phyloP scores from a whole-genome alignment of 2,329 filamentous ascomycete genomes.

The Penicillium freii region DNA sequence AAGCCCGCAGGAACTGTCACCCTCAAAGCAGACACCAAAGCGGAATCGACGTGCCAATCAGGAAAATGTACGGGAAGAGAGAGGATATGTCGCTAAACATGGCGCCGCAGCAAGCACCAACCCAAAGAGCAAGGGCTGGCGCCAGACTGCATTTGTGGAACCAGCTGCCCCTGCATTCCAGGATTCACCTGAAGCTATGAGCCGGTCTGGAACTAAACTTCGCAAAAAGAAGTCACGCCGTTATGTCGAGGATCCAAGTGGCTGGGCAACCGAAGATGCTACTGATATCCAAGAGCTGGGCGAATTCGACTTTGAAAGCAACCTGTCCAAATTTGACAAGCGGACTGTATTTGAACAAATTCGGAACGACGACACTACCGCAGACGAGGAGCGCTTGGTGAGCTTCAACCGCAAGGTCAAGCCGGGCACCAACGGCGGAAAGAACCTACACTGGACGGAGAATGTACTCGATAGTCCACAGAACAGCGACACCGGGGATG shows the following conservation, averaged over 20 bases:
- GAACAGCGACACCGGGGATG: slow-evolving; percentile 74
- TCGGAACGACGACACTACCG: slow-evolving; percentile 78
- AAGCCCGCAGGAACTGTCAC: slow-evolving; percentile 20
- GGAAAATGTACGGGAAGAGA: slow-evolving; percentile 46
- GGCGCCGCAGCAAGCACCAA: slow-evolving; percentile 34
- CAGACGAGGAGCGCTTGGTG: slow-evolving; percentile 87
- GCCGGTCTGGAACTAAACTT: slow-evolving; percentile 37
- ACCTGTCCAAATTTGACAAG: slow-evolving; percentile 93
- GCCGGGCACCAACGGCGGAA: slow-evolving; percentile 72
- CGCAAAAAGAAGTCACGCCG: slow-evolving; percentile 48
- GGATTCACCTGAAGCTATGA: slow-evolving; percentile 37
- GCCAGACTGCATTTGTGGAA: slow-evolving; percentile 65
- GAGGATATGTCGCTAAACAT: slow-evolving; percentile 40
- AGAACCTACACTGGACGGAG: slow-evolving; percentile 87
- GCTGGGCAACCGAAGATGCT: slow-evolving; percentile 94
- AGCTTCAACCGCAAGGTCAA: slow-evolving; percentile 72
- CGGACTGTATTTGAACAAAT: slow-evolving; percentile 88
- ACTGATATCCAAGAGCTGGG: slow-evolving; percentile 91
- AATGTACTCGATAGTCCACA: slow-evolving; percentile 74
- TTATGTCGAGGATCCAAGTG: slow-evolving; percentile 64
- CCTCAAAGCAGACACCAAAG: slow-evolving; percentile 30
- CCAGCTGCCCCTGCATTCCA: slow-evolving; percentile 41
- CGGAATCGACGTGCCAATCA: slow-evolving; percentile 48
- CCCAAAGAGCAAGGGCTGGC: slow-evolving; percentile 62
- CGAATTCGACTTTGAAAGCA: slow-evolving; percentile 90